Evolutionary conservation across 2,329 filamentous ascomycete species (phyloP).

Genomic region (Zymoseptoria pseudotritici): DNA sequence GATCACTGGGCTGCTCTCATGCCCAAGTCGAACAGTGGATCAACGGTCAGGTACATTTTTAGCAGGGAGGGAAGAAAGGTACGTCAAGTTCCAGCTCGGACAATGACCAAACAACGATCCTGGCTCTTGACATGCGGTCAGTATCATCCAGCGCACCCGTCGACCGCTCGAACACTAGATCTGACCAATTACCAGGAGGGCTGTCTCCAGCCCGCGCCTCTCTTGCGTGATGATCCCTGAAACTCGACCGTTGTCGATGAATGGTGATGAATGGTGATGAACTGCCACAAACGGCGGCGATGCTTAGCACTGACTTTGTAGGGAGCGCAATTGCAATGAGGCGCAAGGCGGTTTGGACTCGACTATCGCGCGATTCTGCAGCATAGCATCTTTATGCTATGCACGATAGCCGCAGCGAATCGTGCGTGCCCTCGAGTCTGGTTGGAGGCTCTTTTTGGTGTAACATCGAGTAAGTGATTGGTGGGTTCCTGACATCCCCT

Average conservation of each 20-base stretch:
- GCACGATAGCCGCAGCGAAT: not conserved
- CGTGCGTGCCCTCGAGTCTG: not conserved
- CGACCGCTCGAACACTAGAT: not conserved
- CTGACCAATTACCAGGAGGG: slow-evolving; percentile 10
- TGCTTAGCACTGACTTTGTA: not conserved
- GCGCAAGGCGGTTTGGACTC: not conserved
- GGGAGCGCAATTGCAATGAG: not conserved
- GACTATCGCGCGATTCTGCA: not conserved
- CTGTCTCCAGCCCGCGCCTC: slow-evolving; percentile 13
- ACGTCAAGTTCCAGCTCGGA: not conserved
- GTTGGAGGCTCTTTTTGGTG: not conserved
- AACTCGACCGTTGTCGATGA: slow-evolving; percentile 1
- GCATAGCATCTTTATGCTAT: not conserved
- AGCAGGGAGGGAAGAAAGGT: not conserved
- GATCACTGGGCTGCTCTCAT: not conserved
- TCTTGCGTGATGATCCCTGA: slow-evolving; percentile 23
- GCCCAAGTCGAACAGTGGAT: no score
- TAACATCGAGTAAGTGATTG: not conserved
- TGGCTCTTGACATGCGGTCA: not conserved
- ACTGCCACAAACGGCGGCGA: slow-evolving; percentile 18
- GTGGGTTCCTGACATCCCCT: not conserved
- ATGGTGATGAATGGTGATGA: slow-evolving; percentile 15
- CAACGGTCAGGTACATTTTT: no score
- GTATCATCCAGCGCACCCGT: not conserved
- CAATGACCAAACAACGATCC: not conserved